Evolutionary conservation across 2,329 filamentous ascomycete species (phyloP), one percentile per base, ranked within the genome.

Genomic region (Claviceps paspali): DNA sequence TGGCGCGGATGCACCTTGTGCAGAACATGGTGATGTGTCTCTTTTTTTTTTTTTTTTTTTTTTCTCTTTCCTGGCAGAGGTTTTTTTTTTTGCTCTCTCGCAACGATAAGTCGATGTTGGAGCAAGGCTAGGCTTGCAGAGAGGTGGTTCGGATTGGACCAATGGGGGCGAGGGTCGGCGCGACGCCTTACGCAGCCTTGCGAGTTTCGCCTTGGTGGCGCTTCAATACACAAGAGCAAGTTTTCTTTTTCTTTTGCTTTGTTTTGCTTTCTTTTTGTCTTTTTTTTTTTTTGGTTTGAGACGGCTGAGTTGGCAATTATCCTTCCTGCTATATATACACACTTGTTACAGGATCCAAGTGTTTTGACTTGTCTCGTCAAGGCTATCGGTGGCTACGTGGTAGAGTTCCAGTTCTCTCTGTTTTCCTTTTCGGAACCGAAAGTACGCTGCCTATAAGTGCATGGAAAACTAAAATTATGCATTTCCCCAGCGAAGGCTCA

Each of bases 1-100:
- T 49, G 40, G 64, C 57, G 41, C 66, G 65, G 36, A 76, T 56
- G 53, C 72, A 77, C 45, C 59, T 49, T 44, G 55, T 53, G 51
- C 61, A 64, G 43, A 63, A 54, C 61, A 64, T 64, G 47, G 41
- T 50, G 43, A 31, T 37, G 27, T 29, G 11, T n/a, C 21, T 11
- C 9, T 19, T 17, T 7, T 30, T 19, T 30, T 19, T 2, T 31
- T 21, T 31, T n/a, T 31, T n/a, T 31, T 21, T 21, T 31, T 31
- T n/a, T 10, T 29, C 2, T 15, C 14, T 30, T 18, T 29, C 18
- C 3, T 29, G 2, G 21, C 5, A 22, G 8, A n/a, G n/a, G n/a
- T n/a, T 29, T 9, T 23, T 33, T 23, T 33, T n/a, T 6, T 15
- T 33, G 12, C n/a, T 10, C 9, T 23, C n/a, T 33, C 21, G 31